These are phyloP conservation scores for Flueggea neowawraea DNA, from an alignment of 441 rosid genomes.

Conservation along the genomic window DNA sequence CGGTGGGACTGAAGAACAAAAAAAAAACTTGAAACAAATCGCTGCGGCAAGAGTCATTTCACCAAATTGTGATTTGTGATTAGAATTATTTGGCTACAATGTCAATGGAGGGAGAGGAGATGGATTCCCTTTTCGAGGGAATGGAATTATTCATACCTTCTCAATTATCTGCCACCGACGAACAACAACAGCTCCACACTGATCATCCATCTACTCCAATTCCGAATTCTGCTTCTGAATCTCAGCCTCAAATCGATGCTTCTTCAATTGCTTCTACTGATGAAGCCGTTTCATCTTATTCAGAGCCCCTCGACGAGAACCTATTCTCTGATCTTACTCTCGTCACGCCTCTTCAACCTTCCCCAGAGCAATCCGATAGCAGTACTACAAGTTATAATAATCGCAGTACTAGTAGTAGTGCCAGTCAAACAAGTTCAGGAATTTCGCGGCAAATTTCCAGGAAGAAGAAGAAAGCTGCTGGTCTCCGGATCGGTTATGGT, in stretches of 20 bases:
- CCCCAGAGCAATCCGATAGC: neutral
- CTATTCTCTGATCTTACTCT: constrained; percentile 76
- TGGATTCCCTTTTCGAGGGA: constrained; percentile 85
- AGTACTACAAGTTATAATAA: too few relatives aligned
- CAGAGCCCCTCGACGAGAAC: constrained; percentile 69
- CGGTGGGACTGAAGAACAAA: too few relatives aligned
- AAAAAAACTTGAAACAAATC: too few relatives aligned
- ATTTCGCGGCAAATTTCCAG: constrained; percentile 29
- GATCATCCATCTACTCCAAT: too few relatives aligned
- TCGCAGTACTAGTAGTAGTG: too few relatives aligned
- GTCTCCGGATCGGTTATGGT: constrained; percentile 69
- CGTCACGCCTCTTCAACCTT: constrained; percentile 27
- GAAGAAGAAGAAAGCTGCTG: constrained; percentile 78
- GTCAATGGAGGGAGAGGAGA: too few relatives aligned
- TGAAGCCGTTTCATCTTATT: neutral
- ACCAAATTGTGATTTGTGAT: too few relatives aligned
- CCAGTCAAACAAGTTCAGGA: too few relatives aligned
- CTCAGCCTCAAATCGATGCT: constrained; percentile 6
- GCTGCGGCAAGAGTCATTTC: too few relatives aligned
- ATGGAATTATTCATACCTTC: constrained; percentile 73
- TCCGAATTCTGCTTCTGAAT: neutral
- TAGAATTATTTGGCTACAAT: too few relatives aligned
- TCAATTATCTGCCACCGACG: constrained; percentile 21
- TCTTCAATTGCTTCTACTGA: constrained; percentile 1
- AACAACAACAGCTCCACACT: neutral